Conservation (phyloP, 305 asterid genomes). For the Euphrasia arctica region DNA sequence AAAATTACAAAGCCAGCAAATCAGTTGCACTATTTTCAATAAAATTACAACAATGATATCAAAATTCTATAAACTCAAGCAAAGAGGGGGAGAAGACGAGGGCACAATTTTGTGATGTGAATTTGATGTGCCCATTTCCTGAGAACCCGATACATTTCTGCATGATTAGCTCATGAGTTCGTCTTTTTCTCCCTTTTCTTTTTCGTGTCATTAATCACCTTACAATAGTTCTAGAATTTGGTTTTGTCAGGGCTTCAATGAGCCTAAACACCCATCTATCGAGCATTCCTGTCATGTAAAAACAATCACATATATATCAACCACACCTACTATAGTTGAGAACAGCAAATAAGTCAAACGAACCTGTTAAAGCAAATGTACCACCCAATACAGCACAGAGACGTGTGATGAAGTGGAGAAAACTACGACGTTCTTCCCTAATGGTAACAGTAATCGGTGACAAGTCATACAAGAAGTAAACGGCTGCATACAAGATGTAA, state of each 20-base stretch:
- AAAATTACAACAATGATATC: slow-evolving; percentile 21
- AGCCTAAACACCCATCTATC: slow-evolving; percentile 91
- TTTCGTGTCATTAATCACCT: slow-evolving; percentile 36
- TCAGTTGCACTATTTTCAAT: slow-evolving; percentile 1
- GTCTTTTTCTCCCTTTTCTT: slow-evolving; percentile 8
- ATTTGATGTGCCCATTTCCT: slow-evolving; percentile 11
- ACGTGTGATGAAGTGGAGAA: slow-evolving; percentile 97
- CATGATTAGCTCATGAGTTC: slow-evolving; percentile 15
- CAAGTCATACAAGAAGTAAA: slow-evolving; percentile 89
- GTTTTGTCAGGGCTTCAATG: slow-evolving; percentile 63
- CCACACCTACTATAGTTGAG: not conserved
- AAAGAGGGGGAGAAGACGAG: slow-evolving; percentile 6
- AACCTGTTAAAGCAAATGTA: slow-evolving; percentile 97
- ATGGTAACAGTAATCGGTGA: slow-evolving; percentile 98
- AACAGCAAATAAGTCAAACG: slow-evolving; percentile 20
- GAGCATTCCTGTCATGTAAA: slow-evolving; percentile 69
- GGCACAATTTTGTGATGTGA: slow-evolving; percentile 13
- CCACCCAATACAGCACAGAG: slow-evolving; percentile 99
- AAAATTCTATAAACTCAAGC: slow-evolving; percentile 17
- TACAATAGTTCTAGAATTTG: slow-evolving; percentile 47
- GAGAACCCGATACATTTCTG: slow-evolving; percentile 8
- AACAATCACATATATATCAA: slow-evolving; percentile 2
- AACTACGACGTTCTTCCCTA: slow-evolving; percentile 95
- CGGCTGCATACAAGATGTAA: slow-evolving; percentile 58
- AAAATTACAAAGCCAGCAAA: not conserved